These are phyloP conservation scores for Leccinum boreale DNA, from an alignment of 768 basidiomycete species.

Conservation along the genomic window DNA sequence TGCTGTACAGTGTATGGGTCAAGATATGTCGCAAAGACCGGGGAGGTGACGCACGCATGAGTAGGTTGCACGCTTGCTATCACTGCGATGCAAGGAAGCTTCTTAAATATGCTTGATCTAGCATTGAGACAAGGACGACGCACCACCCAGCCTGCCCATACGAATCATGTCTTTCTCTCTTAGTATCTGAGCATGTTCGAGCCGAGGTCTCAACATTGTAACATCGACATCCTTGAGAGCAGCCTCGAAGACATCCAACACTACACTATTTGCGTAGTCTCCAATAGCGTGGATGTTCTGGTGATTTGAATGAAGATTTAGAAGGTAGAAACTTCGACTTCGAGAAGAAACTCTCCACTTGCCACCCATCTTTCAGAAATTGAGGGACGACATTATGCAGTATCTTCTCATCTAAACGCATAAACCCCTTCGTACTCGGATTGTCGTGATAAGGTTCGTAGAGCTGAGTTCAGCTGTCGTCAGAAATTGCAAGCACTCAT, in stretches of 20 bases:
- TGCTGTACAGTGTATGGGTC: slow-evolving; percentile 36
- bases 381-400: slow-evolving; percentile 61
- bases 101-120: not conserved
- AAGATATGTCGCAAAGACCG: not conserved
- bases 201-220: slow-evolving; percentile 65
- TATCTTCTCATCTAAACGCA: slow-evolving; percentile 64
- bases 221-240: slow-evolving; percentile 60
- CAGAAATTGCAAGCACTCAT: not conserved
- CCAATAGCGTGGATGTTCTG: slow-evolving; percentile 89
- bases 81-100: slow-evolving; percentile 41
- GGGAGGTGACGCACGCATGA: slow-evolving; percentile 57
- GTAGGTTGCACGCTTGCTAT: slow-evolving; percentile 91
- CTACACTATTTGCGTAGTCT: slow-evolving; percentile 82
- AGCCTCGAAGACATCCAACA: slow-evolving; percentile 79
- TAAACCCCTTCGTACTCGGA: slow-evolving; percentile 69
- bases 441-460: slow-evolving; percentile 82
- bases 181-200: slow-evolving; percentile 92
- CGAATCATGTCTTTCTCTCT: slow-evolving; percentile 70
- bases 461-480: slow-evolving; percentile 36
- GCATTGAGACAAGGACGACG: not conserved
- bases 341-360: slow-evolving; percentile 60
- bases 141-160: slow-evolving; percentile 77
- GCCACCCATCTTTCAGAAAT: slow-evolving; percentile 83
- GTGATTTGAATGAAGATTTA: not conserved
- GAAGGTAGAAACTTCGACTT: not conserved